Evolutionary conservation across 345 rosid genomes (phyloP).

Genomic region (Trapa bicornis): DNA sequence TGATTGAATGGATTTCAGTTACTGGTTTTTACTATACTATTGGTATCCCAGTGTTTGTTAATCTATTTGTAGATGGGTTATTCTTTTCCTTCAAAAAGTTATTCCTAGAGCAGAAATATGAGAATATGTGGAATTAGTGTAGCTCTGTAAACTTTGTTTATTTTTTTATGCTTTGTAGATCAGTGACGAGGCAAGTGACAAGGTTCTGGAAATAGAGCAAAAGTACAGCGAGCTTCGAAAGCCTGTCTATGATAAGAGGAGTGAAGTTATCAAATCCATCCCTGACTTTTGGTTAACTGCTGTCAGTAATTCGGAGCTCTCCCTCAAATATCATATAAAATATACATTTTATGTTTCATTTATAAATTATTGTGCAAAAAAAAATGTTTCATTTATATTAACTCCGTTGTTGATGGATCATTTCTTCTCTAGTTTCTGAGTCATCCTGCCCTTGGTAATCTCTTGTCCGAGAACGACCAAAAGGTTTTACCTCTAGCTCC

Average conservation of each 20-base stretch:
- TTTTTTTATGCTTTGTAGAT: conserved; percentile 26
- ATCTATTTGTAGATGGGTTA: no score
- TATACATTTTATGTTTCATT: not conserved
- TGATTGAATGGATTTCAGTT: not conserved
- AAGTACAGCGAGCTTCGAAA: conserved; percentile 58
- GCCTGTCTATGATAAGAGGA: conserved; percentile 43
- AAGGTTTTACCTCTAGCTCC: conserved; percentile 37
- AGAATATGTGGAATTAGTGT: not conserved
- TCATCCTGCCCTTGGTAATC: conserved; percentile 71
- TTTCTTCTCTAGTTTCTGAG: conserved; percentile 52
- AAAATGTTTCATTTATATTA: not conserved
- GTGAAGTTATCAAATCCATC: conserved; percentile 55
- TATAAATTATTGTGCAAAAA: no score
- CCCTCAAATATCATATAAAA: not conserved
- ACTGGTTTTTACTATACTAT: not conserved
- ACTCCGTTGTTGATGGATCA: not conserved
- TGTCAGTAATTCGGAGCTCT: conserved; percentile 31
- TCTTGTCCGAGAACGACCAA: conserved; percentile 71
- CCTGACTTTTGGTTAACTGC: conserved; percentile 96
- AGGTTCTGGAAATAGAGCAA: conserved; percentile 68
- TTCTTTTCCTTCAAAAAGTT: not conserved
- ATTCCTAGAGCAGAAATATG: not conserved
- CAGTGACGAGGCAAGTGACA: conserved; percentile 30
- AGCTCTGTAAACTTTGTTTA: not conserved
- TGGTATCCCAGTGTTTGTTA: no score